Evolutionary conservation across 345 rosid genomes (phyloP).

Genomic region (Mercurialis annua): DNA sequence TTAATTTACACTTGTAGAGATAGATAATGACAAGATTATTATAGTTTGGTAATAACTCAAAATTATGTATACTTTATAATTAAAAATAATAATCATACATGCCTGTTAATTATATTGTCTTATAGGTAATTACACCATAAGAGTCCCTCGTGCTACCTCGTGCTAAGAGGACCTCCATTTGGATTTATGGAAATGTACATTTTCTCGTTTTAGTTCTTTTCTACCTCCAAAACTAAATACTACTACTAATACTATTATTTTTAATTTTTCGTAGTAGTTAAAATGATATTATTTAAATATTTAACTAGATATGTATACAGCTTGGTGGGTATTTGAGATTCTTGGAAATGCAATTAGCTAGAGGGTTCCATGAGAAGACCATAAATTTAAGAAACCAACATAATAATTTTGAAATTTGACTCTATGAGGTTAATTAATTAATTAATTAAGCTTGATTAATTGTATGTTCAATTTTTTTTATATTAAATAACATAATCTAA

Average conservation of each 20-base stretch:
- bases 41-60: slow-evolving; percentile 9
- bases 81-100: background rate
- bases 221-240: background rate
- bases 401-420: background rate
- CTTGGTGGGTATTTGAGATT: background rate
- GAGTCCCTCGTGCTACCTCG: slow-evolving; percentile 20
- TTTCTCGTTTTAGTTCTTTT: background rate
- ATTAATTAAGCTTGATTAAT: too few relatives aligned
- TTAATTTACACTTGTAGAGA: background rate
- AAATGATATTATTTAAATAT: background rate
- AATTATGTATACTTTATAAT: slow-evolving; percentile 14
- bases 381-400: slow-evolving; percentile 14
- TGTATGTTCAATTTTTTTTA: background rate
- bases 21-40: slow-evolving; percentile 9
- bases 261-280: background rate
- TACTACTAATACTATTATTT: too few relatives aligned
- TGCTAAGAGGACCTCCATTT: slow-evolving; percentile 27
- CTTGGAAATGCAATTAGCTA: slow-evolving; percentile 27
- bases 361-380: slow-evolving; percentile 18
- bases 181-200: slow-evolving; percentile 20
- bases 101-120: slow-evolving; percentile 11
- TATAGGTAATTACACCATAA: slow-evolving; percentile 13
- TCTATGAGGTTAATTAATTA: too few relatives aligned
- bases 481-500: background rate
- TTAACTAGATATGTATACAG: background rate